A percentile compares a stretch with the other conserved stretches of the same genome.
Conservation (phyloP, 768 basidiomycete genomes). For the Holtermannia corniformis region DNA sequence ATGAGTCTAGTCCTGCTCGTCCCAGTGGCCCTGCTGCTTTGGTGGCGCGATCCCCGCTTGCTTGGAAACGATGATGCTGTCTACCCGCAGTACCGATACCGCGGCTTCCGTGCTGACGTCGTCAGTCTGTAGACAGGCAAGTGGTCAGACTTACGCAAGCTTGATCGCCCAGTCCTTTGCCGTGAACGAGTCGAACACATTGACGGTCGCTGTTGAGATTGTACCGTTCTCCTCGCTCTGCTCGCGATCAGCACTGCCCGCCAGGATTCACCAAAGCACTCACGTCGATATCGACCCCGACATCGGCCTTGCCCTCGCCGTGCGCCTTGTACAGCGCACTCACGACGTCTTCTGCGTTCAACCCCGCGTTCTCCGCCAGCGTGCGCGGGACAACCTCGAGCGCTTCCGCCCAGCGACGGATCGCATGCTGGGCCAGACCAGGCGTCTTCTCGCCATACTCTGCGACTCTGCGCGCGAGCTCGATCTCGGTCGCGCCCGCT, state of each 20-base stretch:
- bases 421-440: constrained; percentile 86
- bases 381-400: constrained; percentile 88
- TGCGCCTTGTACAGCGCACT: constrained; percentile 85
- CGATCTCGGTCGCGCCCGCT: constrained; percentile 87
- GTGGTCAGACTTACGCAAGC: constrained; percentile 19
- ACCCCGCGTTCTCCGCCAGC: constrained; percentile 81
- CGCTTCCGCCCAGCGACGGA: constrained; percentile 77
- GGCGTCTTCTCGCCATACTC: constrained; percentile 77
- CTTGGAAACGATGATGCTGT: constrained; percentile 95
- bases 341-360: constrained; percentile 87
- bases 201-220: constrained; percentile 13
- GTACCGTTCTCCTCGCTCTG: constrained; percentile 22
- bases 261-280: background rate
- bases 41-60: constrained; percentile 41
- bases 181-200: constrained; percentile 80
- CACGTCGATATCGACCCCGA: constrained; percentile 39
- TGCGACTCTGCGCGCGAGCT: constrained; percentile 76
- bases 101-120: constrained; percentile 34
- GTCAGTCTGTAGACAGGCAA: background rate
- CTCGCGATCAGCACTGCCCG: background rate
- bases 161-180: constrained; percentile 60
- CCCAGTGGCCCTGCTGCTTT: constrained; percentile 38
- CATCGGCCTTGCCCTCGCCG: constrained; percentile 46
- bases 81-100: constrained; percentile 60
- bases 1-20: constrained; percentile 26